Percentiles rank a stretch among this genome's conserved stretches.
phyloP scores from a whole-genome alignment of 768 basidiomycete species.

The Hygrophorus pudorinus region DNA sequence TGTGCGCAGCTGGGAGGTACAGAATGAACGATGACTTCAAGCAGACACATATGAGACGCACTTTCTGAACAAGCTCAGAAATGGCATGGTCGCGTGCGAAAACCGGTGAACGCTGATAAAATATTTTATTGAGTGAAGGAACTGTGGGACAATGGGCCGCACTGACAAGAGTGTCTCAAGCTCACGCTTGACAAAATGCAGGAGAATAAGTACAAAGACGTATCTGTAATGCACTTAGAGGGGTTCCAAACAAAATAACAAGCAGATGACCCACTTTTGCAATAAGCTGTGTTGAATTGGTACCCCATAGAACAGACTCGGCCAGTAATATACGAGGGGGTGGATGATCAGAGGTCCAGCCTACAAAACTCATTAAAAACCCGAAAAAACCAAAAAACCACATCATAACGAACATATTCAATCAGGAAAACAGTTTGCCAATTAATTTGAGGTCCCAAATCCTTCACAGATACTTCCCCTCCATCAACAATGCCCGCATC shows the following conservation, averaged over 20 bases:
- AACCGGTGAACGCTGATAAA: slow-evolving; percentile 76
- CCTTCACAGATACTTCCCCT: slow-evolving; percentile 70
- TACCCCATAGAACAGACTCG: slow-evolving; percentile 57
- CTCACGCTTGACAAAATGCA: slow-evolving; percentile 89
- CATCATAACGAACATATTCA: slow-evolving; percentile 73
- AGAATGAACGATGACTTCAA: neutral
- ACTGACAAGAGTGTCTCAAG: slow-evolving; percentile 83
- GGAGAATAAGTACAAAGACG: slow-evolving; percentile 63
- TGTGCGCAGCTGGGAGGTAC: slow-evolving; percentile 59
- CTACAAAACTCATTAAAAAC: slow-evolving; percentile 27
- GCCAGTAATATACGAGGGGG: slow-evolving; percentile 70
- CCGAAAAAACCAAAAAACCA: neutral
- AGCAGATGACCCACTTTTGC: slow-evolving; percentile 46
- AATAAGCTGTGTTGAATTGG: slow-evolving; percentile 64
- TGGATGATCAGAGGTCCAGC: slow-evolving; percentile 84
- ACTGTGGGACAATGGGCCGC: neutral
- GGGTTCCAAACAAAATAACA: neutral
- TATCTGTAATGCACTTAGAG: slow-evolving; percentile 26
- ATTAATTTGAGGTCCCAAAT: slow-evolving; percentile 81
- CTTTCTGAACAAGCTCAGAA: slow-evolving; percentile 84
- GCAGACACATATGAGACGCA: slow-evolving; percentile 18
- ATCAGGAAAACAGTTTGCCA: slow-evolving; percentile 86
- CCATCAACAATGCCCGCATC: slow-evolving; percentile 49
- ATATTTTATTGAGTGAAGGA: neutral
- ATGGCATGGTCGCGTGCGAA: slow-evolving; percentile 91